phyloP scores from a whole-genome alignment of 106 monocot genomes.

The Ottelia alismoides region DNA sequence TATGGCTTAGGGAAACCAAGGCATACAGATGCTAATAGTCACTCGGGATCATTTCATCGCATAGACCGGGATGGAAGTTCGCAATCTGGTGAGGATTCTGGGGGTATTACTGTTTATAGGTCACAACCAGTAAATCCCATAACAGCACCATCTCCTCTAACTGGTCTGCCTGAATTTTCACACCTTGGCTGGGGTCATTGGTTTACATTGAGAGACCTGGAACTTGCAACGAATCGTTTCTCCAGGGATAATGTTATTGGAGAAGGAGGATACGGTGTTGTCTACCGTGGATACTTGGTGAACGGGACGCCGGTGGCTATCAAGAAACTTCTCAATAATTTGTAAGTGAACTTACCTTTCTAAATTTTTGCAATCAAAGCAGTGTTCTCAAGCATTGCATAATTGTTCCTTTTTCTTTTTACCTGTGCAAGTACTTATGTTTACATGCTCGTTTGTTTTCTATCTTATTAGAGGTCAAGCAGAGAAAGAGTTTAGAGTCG shows the following conservation, averaged over 20 bases:
- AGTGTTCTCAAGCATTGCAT: too few species aligned
- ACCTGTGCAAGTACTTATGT: too few species aligned
- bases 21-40: constrained; percentile 25
- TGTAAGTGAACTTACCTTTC: constrained; percentile 51
- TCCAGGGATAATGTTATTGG: constrained; percentile 86
- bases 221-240: constrained; percentile 69
- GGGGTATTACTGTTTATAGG: constrained; percentile 20
- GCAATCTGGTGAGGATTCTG: constrained; percentile 51
- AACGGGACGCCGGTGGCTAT: constrained; percentile 81
- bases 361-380: too few species aligned
- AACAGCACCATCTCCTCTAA: constrained; percentile 66
- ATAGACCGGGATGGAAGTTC: constrained; percentile 38
- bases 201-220: constrained; percentile 93
- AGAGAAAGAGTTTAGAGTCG: constrained; percentile 93
- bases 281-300: constrained; percentile 62
- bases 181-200: constrained; percentile 97
- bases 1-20: constrained; percentile 33
- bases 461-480: constrained; percentile 78
- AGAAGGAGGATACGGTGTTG: constrained; percentile 94
- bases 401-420: too few species aligned
- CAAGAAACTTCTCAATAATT: constrained; percentile 88
- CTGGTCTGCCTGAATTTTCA: constrained; percentile 81
- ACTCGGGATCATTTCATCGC: constrained; percentile 52
- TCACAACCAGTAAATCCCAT: constrained; percentile 30
- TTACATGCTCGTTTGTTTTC: too few species aligned